Conservation (phyloP, 75 land plant species). For the Sequoia sempervirens region DNA sequence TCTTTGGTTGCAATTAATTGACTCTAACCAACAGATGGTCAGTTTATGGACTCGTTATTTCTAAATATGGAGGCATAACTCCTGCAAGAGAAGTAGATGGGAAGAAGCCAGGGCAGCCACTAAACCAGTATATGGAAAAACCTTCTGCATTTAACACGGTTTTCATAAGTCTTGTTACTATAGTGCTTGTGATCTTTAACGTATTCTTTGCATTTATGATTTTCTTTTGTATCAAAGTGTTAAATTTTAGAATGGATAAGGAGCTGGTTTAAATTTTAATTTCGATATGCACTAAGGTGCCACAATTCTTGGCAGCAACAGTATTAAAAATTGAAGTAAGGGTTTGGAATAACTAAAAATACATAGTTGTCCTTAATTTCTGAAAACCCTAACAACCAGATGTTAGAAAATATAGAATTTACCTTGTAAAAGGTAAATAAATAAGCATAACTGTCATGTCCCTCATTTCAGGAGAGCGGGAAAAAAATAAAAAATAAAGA, state of each 20-base stretch:
- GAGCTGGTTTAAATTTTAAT: neutral
- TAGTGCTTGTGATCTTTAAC: slow-evolving; percentile 26
- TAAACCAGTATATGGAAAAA: slow-evolving; percentile 4
- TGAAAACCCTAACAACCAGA: too few relatives aligned
- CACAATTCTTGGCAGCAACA: neutral
- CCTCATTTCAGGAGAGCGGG: too few relatives aligned
- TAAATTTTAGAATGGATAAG: slow-evolving; percentile 69
- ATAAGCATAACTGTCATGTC: too few relatives aligned
- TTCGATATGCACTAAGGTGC: neutral
- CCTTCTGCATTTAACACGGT: slow-evolving; percentile 44
- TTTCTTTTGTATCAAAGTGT: slow-evolving; percentile 36
- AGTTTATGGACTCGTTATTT: slow-evolving; percentile 12
- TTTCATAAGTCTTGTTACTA: slow-evolving; percentile 40
- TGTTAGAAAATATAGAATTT: too few relatives aligned
- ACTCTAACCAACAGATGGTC: slow-evolving; percentile 28
- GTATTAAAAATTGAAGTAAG: neutral
- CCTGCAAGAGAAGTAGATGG: neutral
- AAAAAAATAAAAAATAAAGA: too few relatives aligned
- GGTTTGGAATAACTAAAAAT: too few relatives aligned
- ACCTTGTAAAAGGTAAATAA: too few relatives aligned
- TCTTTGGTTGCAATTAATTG: slow-evolving; percentile 6
- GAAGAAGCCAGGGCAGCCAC: neutral
- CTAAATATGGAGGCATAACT: neutral
- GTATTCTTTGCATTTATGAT: slow-evolving; percentile 46
- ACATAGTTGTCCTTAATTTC: too few relatives aligned